Evolutionary conservation across 2,329 filamentous ascomycete species (phyloP), one percentile per base, ranked within the genome.

Genomic region (Scopulariopsis brevicaulis): DNA sequence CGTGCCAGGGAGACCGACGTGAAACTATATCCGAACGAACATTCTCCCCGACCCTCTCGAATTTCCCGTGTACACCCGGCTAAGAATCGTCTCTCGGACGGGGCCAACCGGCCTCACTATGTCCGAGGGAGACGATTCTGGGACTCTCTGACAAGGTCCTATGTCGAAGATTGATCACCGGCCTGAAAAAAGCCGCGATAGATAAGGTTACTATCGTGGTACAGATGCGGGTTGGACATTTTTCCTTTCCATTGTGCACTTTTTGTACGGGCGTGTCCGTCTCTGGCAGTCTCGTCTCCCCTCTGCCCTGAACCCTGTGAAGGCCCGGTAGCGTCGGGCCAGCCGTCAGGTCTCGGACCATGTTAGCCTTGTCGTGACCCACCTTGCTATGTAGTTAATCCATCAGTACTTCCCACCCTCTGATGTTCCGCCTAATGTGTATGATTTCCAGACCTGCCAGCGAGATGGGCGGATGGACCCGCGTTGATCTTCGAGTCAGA

Each of bases 171-270:
- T 81, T 68, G 67, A 81, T 50, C 34, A 60, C 46, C 75, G 79
- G 74, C 79, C 77, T 78, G 75, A 73, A 77, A 81, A 82, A 83
- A 84, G 80, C 81, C 70, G 79, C 81, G 75, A 73, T 74, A 73
- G 68, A 71, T 70, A 71, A 83, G 80, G 67, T 65, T 65, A 70
- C 71, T 75, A 74, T 73, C 74, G 79, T 74, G 75, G 81, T 81
- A 84, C 81, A 84, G 81, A 84, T 84, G 84, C 81, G 79, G 80
- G 81, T 75, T 79, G 75, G 65, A 84, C 78, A 84, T 75, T 59
- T 54, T 20, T 59, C 35, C 32, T 10, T 53, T 34, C 51, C 51
- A n/a, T 7, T 12, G 5, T 53, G 24, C 37, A 8, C 40, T 46
- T 7, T n/a, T 7, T 46, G 18, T n/a, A 15, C 18, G 11, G 40